Evolutionary conservation across 495 filamentous ascomycete genomes (phyloP).

Genomic region (Penicillium steckii): DNA sequence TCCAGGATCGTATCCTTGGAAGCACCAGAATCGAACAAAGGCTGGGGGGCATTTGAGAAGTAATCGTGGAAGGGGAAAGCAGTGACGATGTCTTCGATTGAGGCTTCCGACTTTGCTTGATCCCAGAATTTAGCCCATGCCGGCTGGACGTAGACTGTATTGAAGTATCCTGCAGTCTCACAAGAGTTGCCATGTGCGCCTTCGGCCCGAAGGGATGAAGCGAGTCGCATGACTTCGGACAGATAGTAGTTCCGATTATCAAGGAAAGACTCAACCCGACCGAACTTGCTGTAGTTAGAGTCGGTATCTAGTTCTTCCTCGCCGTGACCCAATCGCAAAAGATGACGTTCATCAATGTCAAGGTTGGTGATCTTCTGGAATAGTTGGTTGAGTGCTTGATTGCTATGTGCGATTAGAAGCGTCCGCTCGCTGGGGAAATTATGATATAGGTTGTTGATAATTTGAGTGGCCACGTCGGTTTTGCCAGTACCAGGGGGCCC

Average conservation of each 20-base stretch:
- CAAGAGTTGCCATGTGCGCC: constrained; percentile 93
- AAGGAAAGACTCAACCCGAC: constrained; percentile 92
- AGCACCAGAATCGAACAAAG: constrained; percentile 67
- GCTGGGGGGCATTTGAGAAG: constrained; percentile 85
- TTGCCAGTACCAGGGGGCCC: constrained; percentile 97
- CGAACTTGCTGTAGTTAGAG: constrained; percentile 88
- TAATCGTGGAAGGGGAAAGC: constrained; percentile 88
- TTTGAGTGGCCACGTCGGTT: constrained; percentile 96
- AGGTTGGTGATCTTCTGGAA: constrained; percentile 95
- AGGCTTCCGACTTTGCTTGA: constrained; percentile 44
- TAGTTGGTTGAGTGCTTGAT: constrained; percentile 97
- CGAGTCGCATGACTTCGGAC: constrained; percentile 82
- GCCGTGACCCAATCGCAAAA: constrained; percentile 89
- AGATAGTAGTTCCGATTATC: constrained; percentile 80
- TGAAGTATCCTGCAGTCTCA: constrained; percentile 96
- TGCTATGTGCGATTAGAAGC: constrained; percentile 92
- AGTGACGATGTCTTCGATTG: constrained; percentile 61
- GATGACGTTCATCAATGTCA: constrained; percentile 93
- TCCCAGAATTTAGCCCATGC: constrained; percentile 87
- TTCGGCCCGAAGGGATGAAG: constrained; percentile 76
- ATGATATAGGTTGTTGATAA: constrained; percentile 98
- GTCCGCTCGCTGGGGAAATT: constrained; percentile 93
- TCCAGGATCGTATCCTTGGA: constrained; percentile 71
- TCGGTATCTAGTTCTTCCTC: constrained; percentile 91
- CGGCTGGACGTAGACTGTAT: constrained; percentile 83